These are phyloP conservation scores for Lophiotrema nucula DNA, from an alignment of 495 filamentous ascomycete genomes.

Conservation along the genomic window DNA sequence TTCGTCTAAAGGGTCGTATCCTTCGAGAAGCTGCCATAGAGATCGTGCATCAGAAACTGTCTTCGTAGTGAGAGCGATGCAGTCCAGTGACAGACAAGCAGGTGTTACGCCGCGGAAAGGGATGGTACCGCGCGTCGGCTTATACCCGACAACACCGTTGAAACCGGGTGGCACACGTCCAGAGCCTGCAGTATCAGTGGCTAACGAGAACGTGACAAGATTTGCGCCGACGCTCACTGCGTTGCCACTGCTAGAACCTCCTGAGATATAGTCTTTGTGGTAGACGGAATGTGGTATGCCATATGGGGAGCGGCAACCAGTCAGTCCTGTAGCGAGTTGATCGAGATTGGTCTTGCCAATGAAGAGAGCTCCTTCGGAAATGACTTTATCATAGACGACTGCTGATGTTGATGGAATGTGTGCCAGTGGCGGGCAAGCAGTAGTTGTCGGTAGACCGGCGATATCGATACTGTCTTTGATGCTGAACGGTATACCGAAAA, in stretches of 20 bases:
- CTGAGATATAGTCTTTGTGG: slow-evolving; percentile 57
- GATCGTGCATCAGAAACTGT: slow-evolving; percentile 53
- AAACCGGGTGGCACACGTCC: slow-evolving; percentile 61
- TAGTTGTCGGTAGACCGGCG: slow-evolving; percentile 56
- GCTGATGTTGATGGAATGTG: slow-evolving; percentile 49
- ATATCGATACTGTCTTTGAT: slow-evolving; percentile 67
- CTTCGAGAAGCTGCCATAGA: slow-evolving; percentile 56
- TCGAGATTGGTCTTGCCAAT: slow-evolving; percentile 69
- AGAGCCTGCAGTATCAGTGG: slow-evolving; percentile 66
- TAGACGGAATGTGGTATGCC: slow-evolving; percentile 54
- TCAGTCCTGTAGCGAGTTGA: slow-evolving; percentile 64
- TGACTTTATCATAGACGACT: slow-evolving; percentile 41
- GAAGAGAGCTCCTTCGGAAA: slow-evolving; percentile 55
- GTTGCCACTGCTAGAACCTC: slow-evolving; percentile 63
- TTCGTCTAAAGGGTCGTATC: slow-evolving; percentile 53
- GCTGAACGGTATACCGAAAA: slow-evolving; percentile 64
- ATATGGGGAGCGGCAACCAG: slow-evolving; percentile 59
- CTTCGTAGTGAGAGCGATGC: slow-evolving; percentile 56
- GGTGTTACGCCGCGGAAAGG: slow-evolving; percentile 58
- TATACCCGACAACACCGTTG: slow-evolving; percentile 66
- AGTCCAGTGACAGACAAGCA: slow-evolving; percentile 63
- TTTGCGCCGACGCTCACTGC: slow-evolving; percentile 57
- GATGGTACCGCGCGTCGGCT: slow-evolving; percentile 64
- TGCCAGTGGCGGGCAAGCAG: slow-evolving; percentile 55
- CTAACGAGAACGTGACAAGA: slow-evolving; percentile 62